Evolutionary conservation across 2,329 filamentous ascomycete genomes (phyloP), one percentile per base, ranked within the genome.

Genomic region (Cladophialophora immunda): DNA sequence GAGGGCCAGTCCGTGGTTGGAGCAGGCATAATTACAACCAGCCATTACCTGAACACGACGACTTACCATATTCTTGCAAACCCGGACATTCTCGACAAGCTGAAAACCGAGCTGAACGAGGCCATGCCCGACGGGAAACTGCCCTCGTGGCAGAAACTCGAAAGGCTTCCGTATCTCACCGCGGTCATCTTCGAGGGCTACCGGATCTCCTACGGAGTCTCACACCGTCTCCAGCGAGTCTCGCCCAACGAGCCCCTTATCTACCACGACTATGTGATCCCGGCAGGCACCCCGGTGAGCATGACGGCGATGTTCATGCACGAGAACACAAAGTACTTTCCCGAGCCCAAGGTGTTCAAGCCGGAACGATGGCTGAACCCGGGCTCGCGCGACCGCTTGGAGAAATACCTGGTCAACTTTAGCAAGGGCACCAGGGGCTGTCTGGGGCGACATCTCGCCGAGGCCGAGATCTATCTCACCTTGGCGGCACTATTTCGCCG

Each of bases 361-460:
- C 70, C 70, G 6, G 65, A 70, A 17, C 64, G 70, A 8, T 72
- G 70, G 70, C 62, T 72, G 17, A 58, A 64, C 17, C 58, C 57
- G 69, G 64, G 62, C 45, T 73, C 3, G 70, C 75, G 25, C 76
- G 66, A 68, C 19, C 19, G 41, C 22, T 70, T 80, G 5, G 77
- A 79, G n/a, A 75, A 76, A 32, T 82, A 79, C 65, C 75, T 81
- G 56, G 76, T 82, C 4, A 75, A 74, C 0, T 83, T 83, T 65
- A 75, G 77, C 2, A 77, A 78, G 41, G 82, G 82, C 0, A 78
- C 77, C 4, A 73, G 81, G 15, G 72, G 72, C 11, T 84, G 81
- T 68, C 69, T 83, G 13, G 60, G 60, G 22, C n/a, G 27, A 7
- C 34, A 69, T 34, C 57, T 72, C 9, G 71, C 71, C 4, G 63